A percentile compares a stretch with the other conserved stretches of the same genome.
Conservation (phyloP, 139 green algal species). For the Chlamydomonas schloesseri region DNA sequence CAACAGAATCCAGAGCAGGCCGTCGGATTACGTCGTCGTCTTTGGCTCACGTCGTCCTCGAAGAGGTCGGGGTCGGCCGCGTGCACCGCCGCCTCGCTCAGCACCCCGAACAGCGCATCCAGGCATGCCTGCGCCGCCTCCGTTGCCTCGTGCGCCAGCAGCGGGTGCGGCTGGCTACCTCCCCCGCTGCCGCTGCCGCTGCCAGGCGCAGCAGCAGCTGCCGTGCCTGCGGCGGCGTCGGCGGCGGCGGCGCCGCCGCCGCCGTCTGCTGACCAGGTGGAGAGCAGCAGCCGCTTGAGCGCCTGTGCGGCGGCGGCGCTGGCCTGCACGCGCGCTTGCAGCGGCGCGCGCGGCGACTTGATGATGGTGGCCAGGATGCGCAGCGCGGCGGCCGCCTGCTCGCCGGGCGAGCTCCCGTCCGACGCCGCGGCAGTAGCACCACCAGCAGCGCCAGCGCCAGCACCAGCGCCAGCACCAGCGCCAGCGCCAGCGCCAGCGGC, state of each 20-base stretch:
- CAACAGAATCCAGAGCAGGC: too few species aligned
- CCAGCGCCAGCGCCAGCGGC: too few species aligned
- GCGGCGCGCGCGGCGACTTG: conserved; percentile 1
- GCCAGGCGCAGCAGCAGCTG: too few species aligned
- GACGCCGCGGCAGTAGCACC: not conserved
- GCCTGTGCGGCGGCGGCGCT: conserved; percentile 4
- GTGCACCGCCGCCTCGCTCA: not conserved
- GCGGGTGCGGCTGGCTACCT: conserved; percentile 22
- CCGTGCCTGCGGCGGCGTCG: not conserved
- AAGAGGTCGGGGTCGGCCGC: conserved; percentile 34
- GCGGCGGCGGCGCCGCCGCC: not conserved
- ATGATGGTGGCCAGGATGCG: conserved; percentile 38
- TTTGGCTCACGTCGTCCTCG: conserved; percentile 34
- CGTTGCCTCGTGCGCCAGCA: conserved; percentile 24
- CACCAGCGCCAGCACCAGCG: too few species aligned
- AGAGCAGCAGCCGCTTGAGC: conserved; percentile 14
- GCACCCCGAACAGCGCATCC: conserved; percentile 25
- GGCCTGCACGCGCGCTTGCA: conserved; percentile 28
- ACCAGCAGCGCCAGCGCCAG: not conserved
- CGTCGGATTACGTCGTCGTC: too few species aligned
- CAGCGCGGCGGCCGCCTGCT: conserved; percentile 22
- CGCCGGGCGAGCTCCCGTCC: not conserved
- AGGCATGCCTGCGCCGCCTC: conserved; percentile 38
- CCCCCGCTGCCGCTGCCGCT: not conserved
- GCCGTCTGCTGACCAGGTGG: not conserved